phyloP scores from a whole-genome alignment of 176 grass and related monocot genomes.

The Aegilops bicornis region DNA sequence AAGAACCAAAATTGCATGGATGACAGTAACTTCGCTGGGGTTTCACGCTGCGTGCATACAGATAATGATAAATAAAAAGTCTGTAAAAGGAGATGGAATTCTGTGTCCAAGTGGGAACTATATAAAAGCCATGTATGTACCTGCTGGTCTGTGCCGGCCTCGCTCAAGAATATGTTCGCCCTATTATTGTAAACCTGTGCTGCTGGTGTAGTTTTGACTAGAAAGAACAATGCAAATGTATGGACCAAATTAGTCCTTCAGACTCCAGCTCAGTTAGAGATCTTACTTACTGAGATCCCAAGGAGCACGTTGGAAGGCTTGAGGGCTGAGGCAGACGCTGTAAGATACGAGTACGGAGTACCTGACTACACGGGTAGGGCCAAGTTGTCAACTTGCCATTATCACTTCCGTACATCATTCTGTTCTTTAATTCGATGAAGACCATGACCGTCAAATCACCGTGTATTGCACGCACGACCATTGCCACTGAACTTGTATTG shows the following conservation, averaged over 20 bases:
- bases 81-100: not conserved
- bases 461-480: not conserved
- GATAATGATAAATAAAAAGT: not conserved
- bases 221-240: not conserved
- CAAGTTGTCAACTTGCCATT: not conserved
- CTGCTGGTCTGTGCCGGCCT: not conserved
- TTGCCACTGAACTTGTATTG: not conserved
- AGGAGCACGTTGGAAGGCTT: not conserved
- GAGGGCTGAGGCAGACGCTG: not conserved
- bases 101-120: not conserved
- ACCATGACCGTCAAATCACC: not conserved
- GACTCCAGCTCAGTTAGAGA: not conserved
- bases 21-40: not conserved
- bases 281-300: slow-evolving; percentile 11
- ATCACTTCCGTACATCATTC: no score
- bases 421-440: not conserved
- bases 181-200: not conserved
- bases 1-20: not conserved
- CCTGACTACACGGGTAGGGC: not conserved
- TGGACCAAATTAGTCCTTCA: not conserved
- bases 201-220: slow-evolving; percentile 12
- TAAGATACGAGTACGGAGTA: not conserved
- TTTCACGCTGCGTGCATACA: not conserved
- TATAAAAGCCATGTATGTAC: not conserved
- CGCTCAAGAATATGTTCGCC: not conserved